Evolutionary conservation across 805 yeast species (phyloP), one percentile per base, ranked within the genome.

Genomic region (Metschnikowia colocasiae): DNA sequence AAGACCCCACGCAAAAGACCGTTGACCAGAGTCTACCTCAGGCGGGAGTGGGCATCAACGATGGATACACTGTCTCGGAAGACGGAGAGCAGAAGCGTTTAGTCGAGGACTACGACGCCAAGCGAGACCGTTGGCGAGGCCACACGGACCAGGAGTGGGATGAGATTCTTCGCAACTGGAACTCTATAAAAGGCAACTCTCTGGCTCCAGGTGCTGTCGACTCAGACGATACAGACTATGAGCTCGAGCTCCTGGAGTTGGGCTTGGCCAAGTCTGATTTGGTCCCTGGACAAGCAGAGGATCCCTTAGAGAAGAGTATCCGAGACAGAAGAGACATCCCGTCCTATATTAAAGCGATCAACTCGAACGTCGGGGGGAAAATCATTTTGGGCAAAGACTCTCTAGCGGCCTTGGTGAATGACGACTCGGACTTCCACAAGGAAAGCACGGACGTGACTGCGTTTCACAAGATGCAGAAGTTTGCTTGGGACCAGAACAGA

Each of bases 111-210:
- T 87, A 82, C 75, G 95, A 86, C 57, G 76, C 82, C 9, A 84
- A 83, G 52, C 67, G 90, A 49, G 95, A 87, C 63, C 71, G 88
- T 49, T 87, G 94, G 95, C 85, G 78, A 59, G 95, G 95, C 0
- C 86, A 80, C 59, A 82, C 84, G 39, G 73, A 79, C 1, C 68
- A 71, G 9, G 88, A 85, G 45, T 87, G 85, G 69, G 76, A 74
- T 40, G 66, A 72, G 10, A 75, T 78, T 26, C 55, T 81, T 5
- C 60, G 65, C 43, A 67, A 68, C 39, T 79, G 85, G 79, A 69
- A 73, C 45, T 58, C 52, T 34, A 62, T 69, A 53, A 69, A 67
- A 51, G 50, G 54, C 30, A 41, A 43, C 29, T 25, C 33, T 39
- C 31, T 33, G 19, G 39, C 33, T 18, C 40, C 53, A 1, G 54